These are phyloP conservation scores for Pyrenophora graminea DNA, from an alignment of 2,329 filamentous ascomycete genomes.

Conservation along the genomic window DNA sequence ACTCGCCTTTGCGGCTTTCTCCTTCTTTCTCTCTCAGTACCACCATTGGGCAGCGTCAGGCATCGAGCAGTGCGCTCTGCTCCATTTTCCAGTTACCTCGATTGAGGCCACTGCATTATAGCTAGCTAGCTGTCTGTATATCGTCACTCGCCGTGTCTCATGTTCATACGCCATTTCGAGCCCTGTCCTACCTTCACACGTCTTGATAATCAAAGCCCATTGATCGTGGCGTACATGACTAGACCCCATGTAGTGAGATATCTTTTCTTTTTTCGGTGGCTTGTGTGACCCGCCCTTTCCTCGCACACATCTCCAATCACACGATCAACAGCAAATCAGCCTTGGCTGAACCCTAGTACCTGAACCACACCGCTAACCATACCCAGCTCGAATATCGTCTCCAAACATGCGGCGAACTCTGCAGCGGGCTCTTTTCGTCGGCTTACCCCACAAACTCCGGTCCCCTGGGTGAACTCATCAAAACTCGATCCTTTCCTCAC, in stretches of 20 bases:
- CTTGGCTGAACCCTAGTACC: not conserved
- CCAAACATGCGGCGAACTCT: slow-evolving; percentile 73
- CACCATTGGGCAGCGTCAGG: slow-evolving; percentile 21
- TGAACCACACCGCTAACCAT: slow-evolving; percentile 9
- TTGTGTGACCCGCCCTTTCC: slow-evolving; percentile 8
- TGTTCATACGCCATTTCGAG: not conserved
- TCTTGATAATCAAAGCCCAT: no score
- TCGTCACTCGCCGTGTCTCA: not conserved
- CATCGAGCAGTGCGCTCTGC: slow-evolving; percentile 17
- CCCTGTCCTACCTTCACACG: not conserved
- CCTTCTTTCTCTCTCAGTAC: slow-evolving; percentile 4
- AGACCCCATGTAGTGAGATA: not conserved
- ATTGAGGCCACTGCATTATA: not conserved
- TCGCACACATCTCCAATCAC: not conserved
- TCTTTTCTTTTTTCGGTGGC: slow-evolving; percentile 3
- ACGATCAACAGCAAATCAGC: not conserved
- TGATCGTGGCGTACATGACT: no score
- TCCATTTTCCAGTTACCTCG: slow-evolving; percentile 17
- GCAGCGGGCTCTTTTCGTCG: slow-evolving; percentile 78
- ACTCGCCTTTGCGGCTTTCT: no score
- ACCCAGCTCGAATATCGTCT: slow-evolving; percentile 76
- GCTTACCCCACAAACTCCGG: slow-evolving; percentile 57
- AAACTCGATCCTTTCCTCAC: slow-evolving; percentile 58
- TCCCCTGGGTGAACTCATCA: slow-evolving; percentile 55
- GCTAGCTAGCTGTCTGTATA: not conserved